phyloP scores from a whole-genome alignment of 1,284 basidiomycete genomes.

The Termitomyces sp. region DNA sequence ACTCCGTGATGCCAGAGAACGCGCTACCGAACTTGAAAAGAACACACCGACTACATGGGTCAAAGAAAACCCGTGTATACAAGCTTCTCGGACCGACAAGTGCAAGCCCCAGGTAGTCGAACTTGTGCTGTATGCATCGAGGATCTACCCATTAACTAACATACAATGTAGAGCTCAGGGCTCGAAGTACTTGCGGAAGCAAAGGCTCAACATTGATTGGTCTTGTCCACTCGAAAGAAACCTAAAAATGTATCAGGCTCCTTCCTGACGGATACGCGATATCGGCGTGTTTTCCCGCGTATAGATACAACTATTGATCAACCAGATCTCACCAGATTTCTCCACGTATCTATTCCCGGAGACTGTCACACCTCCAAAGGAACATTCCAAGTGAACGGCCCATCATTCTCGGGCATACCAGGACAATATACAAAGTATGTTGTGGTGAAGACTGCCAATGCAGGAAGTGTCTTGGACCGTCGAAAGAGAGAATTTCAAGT shows the following conservation, averaged over 20 bases:
- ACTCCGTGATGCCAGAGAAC: no score
- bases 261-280: background rate
- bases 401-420: background rate
- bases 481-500: background rate
- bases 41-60: background rate
- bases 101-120: no score
- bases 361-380: background rate
- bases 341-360: background rate
- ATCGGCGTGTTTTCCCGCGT: background rate
- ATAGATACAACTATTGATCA: background rate
- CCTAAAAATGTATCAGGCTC: background rate
- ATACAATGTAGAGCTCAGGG: background rate
- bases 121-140: background rate
- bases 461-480: background rate
- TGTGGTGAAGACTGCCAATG: background rate
- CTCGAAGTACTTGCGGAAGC: background rate
- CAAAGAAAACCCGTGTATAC: background rate
- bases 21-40: no score
- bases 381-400: background rate
- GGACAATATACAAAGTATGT: background rate
- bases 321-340: background rate
- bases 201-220: background rate
- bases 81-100: background rate
- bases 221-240: background rate
- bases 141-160: background rate